Conservation (phyloP, 306 rosid genomes). For the Lithocarpus polystachyus region DNA sequence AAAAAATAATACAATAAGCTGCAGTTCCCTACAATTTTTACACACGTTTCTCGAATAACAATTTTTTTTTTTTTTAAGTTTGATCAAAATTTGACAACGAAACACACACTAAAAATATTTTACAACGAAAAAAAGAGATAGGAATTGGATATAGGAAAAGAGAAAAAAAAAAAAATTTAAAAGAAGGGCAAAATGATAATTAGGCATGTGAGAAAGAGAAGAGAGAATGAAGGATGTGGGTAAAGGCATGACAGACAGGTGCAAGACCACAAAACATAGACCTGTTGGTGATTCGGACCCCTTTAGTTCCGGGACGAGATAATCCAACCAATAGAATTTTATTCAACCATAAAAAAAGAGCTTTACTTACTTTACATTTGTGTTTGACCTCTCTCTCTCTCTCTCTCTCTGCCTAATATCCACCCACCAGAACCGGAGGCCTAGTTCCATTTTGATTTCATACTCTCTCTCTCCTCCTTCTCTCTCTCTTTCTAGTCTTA, state of each 20-base stretch:
- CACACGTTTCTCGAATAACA: too few species aligned
- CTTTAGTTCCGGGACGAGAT: conserved; percentile 47
- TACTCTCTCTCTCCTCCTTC: conserved; percentile 5
- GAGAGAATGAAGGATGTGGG: conserved; percentile 21
- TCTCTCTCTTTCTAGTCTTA: conserved; percentile 20
- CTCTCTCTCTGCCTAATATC: conserved; percentile 39
- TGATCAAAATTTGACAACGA: too few species aligned
- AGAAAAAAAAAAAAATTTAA: too few species aligned
- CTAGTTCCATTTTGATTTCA: conserved; percentile 13
- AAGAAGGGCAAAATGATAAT: neutral
- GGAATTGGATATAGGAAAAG: too few species aligned
- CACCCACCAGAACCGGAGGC: conserved; percentile 45
- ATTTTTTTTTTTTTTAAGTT: too few species aligned
- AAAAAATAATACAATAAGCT: too few species aligned
- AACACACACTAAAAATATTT: too few species aligned
- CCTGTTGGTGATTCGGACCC: conserved; percentile 58
- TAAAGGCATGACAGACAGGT: conserved; percentile 43
- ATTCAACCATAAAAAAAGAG: conserved; percentile 27
- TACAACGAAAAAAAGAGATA: too few species aligned
- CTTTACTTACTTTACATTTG: conserved; percentile 55
- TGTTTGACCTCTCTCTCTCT: conserved; percentile 10
- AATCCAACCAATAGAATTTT: conserved; percentile 32
- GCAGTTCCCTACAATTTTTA: too few species aligned
- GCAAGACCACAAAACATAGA: conserved; percentile 36
- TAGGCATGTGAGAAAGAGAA: neutral